phyloP scores from a whole-genome alignment of 441 rosid species.

The Hura crepitans region DNA sequence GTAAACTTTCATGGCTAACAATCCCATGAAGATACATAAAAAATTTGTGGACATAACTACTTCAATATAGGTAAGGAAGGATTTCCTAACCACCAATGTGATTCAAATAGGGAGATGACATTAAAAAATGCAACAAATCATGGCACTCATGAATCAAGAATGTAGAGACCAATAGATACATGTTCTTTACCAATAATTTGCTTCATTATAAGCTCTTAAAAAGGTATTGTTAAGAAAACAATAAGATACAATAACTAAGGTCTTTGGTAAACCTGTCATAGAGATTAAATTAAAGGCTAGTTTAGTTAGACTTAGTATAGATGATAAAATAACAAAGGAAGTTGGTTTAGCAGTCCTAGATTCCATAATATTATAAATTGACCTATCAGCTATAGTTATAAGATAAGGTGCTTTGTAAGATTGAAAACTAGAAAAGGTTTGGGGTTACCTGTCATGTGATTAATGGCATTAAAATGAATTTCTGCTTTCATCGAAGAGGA shows the following conservation, averaged over 20 bases:
- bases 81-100: neutral
- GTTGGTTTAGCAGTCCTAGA: no score
- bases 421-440: neutral
- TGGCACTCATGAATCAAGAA: neutral
- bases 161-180: neutral
- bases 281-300: neutral
- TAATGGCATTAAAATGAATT: neutral
- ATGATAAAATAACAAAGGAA: neutral
- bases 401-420: neutral
- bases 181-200: neutral
- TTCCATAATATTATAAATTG: neutral
- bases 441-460: neutral
- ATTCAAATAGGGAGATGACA: neutral
- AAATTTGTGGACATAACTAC: neutral
- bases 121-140: neutral
- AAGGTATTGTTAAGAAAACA: neutral
- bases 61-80: neutral
- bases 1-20: neutral
- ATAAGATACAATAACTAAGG: neutral
- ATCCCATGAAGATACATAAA: neutral
- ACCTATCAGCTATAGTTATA: neutral
- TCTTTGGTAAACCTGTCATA: neutral
- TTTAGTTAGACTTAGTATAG: neutral
- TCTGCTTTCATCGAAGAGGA: neutral
- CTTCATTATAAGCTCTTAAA: neutral